Base-by-base conservation (phyloP, 2,329 filamentous ascomycete genomes). In the Emericellopsis atlantica region DNA sequence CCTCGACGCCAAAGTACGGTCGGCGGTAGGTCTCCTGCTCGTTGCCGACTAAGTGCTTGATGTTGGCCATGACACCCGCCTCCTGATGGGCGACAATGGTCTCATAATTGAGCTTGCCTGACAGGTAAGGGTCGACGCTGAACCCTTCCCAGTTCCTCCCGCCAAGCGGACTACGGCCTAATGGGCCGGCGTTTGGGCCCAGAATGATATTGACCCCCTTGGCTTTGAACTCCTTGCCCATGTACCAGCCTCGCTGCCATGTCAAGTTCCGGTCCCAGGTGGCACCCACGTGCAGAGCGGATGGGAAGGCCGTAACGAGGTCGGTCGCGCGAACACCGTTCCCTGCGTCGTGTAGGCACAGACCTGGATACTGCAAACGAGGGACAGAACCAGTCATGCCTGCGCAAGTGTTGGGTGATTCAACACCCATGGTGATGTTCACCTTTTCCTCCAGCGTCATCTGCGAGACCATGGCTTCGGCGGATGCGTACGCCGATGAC, bases 61-160 rank as follows among this genome's bases (percentile, higher is more conserved):
- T 78, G 63, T 79, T 85, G 42, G 86, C 84, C 55, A 93, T 82
- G 32, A 90, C 78, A 50, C 85, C 85, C 4, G 79, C 78, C 51
- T 80, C 76, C 54, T 92, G 85, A 40, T 87, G 84, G 24, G 84
- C 85, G 46, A 74, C 69, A 49, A 90, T 75, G 1, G 81, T 83
- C 51, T 85, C 73, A n/a, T 74, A 74, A 44, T 82, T 81, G 43
- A 84, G 66, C 44, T 77, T 69, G 16, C 84, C 86, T 2, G 82
- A 79, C 6, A 88, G 67, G 12, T 78, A 77, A 0, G 83, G 81
- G 50, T 88, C 83, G 4, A 74, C 62, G 1, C 79, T 81, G 52
- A 87, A 87, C 0, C 76, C 77, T 54, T 88, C 83, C 83, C 83
- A 88, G 46, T 78, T 84, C 24, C 84, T 70, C 1, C 83, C 84